Evolutionary conservation across 2,329 filamentous ascomycete species (phyloP).

Genomic region (Fusarium beomiforme): DNA sequence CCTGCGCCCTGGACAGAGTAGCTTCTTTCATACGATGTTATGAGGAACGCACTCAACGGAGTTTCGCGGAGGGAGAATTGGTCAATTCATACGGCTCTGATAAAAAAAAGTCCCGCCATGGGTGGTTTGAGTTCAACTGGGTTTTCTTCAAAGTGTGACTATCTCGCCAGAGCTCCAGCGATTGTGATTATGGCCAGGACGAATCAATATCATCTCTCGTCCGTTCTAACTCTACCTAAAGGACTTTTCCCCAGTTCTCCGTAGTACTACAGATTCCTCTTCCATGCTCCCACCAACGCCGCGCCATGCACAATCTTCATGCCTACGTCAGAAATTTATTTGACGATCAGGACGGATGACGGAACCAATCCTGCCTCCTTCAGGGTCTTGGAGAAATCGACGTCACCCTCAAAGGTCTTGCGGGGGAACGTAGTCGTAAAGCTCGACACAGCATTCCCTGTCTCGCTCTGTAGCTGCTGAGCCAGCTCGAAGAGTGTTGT

Average conservation of each 20-base stretch:
- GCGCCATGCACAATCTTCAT: slow-evolving; percentile 28
- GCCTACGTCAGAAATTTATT: slow-evolving; percentile 49
- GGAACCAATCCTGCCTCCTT: slow-evolving; percentile 93
- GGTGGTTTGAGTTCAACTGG: slow-evolving; percentile 44
- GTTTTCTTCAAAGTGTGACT: slow-evolving; percentile 23
- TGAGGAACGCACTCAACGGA: slow-evolving; percentile 57
- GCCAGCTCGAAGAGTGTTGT: slow-evolving; percentile 95
- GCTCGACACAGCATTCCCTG: slow-evolving; percentile 73
- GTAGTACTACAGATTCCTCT: neutral
- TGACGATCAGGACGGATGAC: slow-evolving; percentile 87
- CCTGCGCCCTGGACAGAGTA: slow-evolving; percentile 58
- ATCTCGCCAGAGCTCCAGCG: slow-evolving; percentile 1
- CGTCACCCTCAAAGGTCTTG: slow-evolving; percentile 75
- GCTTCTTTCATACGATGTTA: slow-evolving; percentile 56
- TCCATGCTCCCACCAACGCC: slow-evolving; percentile 31
- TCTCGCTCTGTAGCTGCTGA: slow-evolving; percentile 76
- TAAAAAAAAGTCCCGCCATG: slow-evolving; percentile 50
- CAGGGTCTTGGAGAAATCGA: slow-evolving; percentile 88
- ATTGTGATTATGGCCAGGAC: slow-evolving; percentile 1
- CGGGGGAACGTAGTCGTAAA: slow-evolving; percentile 90
- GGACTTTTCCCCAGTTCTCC: neutral
- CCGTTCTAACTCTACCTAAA: slow-evolving; percentile 22
- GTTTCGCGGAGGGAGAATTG: slow-evolving; percentile 52
- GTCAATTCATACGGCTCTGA: slow-evolving; percentile 52
- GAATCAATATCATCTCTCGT: neutral